Conservation (phyloP, 176 grass and related monocot species). For the Oryza brachyantha region DNA sequence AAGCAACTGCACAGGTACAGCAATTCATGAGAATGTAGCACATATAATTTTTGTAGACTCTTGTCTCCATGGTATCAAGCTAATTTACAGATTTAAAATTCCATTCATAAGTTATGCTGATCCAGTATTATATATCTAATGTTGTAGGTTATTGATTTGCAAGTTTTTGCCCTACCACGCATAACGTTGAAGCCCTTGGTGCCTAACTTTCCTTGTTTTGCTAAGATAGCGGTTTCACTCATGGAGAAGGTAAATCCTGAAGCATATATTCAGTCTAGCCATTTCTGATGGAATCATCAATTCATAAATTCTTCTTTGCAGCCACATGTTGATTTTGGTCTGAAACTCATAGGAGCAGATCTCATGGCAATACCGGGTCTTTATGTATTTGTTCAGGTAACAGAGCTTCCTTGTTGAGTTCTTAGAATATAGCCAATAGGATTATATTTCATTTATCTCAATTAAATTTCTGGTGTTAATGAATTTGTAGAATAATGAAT, state of each 20-base stretch:
- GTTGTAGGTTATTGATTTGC: conserved; percentile 70
- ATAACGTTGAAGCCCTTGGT: conserved; percentile 83
- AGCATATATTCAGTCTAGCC: background rate
- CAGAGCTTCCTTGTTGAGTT: background rate
- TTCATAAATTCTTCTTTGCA: conserved; percentile 39
- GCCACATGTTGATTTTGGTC: conserved; percentile 90
- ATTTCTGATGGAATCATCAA: conserved; percentile 6
- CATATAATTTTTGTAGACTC: background rate
- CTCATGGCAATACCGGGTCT: conserved; percentile 81
- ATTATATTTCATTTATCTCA: background rate
- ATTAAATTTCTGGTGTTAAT: background rate
- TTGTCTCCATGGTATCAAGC: background rate
- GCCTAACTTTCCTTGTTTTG: conserved; percentile 83
- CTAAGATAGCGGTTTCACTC: conserved; percentile 74
- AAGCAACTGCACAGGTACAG: conserved; percentile 66
- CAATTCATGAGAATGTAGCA: background rate
- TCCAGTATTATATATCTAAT: conserved; percentile 17
- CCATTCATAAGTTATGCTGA: background rate
- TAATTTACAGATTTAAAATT: conserved; percentile 24
- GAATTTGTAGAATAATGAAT: background rate
- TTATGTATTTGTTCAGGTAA: conserved; percentile 85
- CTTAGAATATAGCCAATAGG: background rate
- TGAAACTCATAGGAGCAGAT: conserved; percentile 78
- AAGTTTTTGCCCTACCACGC: conserved; percentile 79
- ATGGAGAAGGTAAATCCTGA: conserved; percentile 73